Percentiles rank a stretch among this genome's conserved stretches.
These are phyloP conservation scores for Eucalyptus albens DNA, from an alignment of 345 rosid species.

Conservation along the genomic window DNA sequence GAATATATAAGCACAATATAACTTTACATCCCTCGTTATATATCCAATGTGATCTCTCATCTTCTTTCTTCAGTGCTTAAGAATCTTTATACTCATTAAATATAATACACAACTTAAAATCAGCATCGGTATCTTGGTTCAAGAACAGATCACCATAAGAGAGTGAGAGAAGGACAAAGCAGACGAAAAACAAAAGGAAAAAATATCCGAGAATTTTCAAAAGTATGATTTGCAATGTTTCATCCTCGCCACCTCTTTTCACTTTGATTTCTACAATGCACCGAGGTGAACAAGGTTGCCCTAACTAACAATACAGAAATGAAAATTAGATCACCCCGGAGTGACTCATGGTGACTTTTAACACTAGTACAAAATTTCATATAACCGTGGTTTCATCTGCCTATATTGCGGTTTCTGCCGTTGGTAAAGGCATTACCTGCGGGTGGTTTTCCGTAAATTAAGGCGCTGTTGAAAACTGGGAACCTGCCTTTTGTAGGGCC, in stretches of 20 bases:
- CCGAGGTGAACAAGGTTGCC: neutral
- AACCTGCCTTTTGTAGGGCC: neutral
- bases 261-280: neutral
- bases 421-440: neutral
- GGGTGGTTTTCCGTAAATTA: neutral
- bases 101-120: neutral
- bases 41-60: neutral
- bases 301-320: neutral
- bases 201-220: neutral
- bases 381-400: neutral
- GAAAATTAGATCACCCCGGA: neutral
- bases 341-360: neutral
- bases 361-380: neutral
- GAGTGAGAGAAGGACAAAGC: neutral
- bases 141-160: neutral
- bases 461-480: neutral
- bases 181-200: neutral
- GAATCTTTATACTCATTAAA: neutral
- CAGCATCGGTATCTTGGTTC: neutral
- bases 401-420: neutral
- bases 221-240: neutral
- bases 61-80: neutral
- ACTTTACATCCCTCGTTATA: neutral
- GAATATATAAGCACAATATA: neutral
- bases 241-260: neutral